phyloP scores from a whole-genome alignment of 129 eudicot species.

The Rutidosis leptorrhynchoides region DNA sequence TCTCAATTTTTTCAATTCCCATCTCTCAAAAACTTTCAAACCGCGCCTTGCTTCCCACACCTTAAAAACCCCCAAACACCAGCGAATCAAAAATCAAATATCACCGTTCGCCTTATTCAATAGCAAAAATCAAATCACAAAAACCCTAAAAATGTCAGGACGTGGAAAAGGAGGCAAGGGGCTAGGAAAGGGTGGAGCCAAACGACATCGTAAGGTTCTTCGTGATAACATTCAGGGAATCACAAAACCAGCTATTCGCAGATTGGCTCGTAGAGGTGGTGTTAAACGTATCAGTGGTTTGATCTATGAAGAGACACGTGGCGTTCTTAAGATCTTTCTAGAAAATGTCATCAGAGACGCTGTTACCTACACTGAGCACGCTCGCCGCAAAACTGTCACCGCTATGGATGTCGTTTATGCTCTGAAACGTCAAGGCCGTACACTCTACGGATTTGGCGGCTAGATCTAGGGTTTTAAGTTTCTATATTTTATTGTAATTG shows the following conservation, averaged over 20 bases:
- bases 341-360: constrained; percentile 56
- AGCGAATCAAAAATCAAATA: background rate
- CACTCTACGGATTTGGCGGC: constrained; percentile 56
- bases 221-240: constrained; percentile 59
- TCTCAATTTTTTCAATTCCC: background rate
- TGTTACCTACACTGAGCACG: constrained; percentile 59
- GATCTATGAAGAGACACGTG: constrained; percentile 61
- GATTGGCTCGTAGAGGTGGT: constrained; percentile 52
- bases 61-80: background rate
- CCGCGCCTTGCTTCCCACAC: background rate
- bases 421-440: constrained; percentile 55
- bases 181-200: constrained; percentile 59
- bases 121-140: background rate
- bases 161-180: constrained; percentile 59
- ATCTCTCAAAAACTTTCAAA: background rate
- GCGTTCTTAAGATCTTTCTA: constrained; percentile 47
- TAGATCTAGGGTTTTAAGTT: constrained; percentile 16
- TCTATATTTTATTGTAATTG: background rate
- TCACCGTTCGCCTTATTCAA: background rate
- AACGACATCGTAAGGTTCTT: constrained; percentile 55
- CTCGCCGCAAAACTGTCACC: constrained; percentile 55
- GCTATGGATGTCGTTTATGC: constrained; percentile 68
- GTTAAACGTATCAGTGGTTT: constrained; percentile 54
- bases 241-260: constrained; percentile 55
- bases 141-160: constrained; percentile 33